Percentiles rank a stretch among this genome's conserved stretches.
These are phyloP conservation scores for Boletus subparvulus DNA, from an alignment of 768 basidiomycete species.

Conservation along the genomic window DNA sequence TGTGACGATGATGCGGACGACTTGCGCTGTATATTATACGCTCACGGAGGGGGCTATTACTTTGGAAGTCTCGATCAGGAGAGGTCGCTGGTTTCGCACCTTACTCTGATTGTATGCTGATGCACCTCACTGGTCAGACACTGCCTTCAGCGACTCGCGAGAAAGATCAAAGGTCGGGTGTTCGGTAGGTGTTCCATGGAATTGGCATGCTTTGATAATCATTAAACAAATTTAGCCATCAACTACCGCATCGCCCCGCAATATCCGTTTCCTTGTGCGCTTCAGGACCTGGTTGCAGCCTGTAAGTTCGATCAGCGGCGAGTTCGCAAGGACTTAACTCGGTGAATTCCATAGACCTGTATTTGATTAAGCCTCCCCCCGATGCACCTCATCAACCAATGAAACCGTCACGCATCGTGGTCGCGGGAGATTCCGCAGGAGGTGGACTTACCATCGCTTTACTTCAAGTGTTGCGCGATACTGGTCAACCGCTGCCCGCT, in stretches of 20 bases:
- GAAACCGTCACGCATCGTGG: slow-evolving; percentile 75
- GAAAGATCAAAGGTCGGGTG: slow-evolving; percentile 90
- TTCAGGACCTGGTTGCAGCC: slow-evolving; percentile 87
- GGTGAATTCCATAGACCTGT: slow-evolving; percentile 58
- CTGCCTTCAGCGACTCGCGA: slow-evolving; percentile 78
- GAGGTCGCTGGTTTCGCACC: slow-evolving; percentile 38
- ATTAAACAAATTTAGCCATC: slow-evolving; percentile 48
- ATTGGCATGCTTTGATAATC: neutral
- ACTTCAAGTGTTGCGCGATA: slow-evolving; percentile 85
- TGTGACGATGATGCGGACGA: slow-evolving; percentile 77
- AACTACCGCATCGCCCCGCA: slow-evolving; percentile 92
- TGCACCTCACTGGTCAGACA: slow-evolving; percentile 42
- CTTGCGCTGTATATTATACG: slow-evolving; percentile 80
- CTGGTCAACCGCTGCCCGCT: slow-evolving; percentile 76
- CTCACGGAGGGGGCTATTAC: slow-evolving; percentile 85
- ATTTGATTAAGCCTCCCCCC: slow-evolving; percentile 83
- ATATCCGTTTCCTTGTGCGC: slow-evolving; percentile 92
- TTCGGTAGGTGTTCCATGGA: slow-evolving; percentile 51
- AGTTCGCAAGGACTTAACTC: neutral
- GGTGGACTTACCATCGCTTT: slow-evolving; percentile 84
- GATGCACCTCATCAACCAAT: slow-evolving; percentile 77
- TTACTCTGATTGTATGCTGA: slow-evolving; percentile 8
- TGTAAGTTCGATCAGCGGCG: slow-evolving; percentile 47
- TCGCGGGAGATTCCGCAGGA: slow-evolving; percentile 92
- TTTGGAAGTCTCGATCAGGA: slow-evolving; percentile 81